Evolutionary conservation across 176 grass and related monocot genomes (phyloP), one percentile per base, ranked within the genome.

Genomic region (Aegilops umbellulata): DNA sequence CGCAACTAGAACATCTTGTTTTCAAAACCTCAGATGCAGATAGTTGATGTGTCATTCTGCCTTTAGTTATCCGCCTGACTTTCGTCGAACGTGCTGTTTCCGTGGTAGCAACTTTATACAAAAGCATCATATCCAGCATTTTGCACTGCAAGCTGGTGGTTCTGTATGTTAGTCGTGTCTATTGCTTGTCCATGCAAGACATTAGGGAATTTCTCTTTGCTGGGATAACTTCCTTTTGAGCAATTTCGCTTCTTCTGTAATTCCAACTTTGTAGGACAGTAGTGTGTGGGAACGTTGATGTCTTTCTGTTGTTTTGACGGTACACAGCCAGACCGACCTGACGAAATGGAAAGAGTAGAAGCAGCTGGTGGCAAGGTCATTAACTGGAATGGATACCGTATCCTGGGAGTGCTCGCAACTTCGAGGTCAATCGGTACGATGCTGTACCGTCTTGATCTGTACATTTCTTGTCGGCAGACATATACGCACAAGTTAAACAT

Each of bases 391-490:
- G 93, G 92, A 10, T 82, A 89, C 51, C 96, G 96, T 62, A 87
- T 95, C 20, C 65, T 87, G 38, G 96, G 93, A 27, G 90, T 95
- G 42, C 92, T 98, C 60, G 86, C 97, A 13, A 94, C 90, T 31
- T 99, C 94, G 66, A 90, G 97, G 91, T 90, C 97, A 64, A 94
- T 98, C 67, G 96, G 96, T 94, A 91, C 17, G 80, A 53, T 88
- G 38, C 9, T 53, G 44, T 63, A 27, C 42, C 35, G 20, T 80
- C 46, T 74, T 89, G 8, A 34, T 63, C n/a, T 30, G 7, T 69
- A 67, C 57, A 32, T 79, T 85, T 84, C 6, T 65, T 6, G 61
- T 51, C 13, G 22, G 1, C 17, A 47, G 36, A 22, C 16, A 53
- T 53, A 53, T 12, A 72, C 15, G 22, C 17, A 35, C 27, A 84